Evolutionary conservation across 331 rosid species (phyloP), one percentile per base, ranked within the genome.

Genomic region (Arachis monticola): DNA sequence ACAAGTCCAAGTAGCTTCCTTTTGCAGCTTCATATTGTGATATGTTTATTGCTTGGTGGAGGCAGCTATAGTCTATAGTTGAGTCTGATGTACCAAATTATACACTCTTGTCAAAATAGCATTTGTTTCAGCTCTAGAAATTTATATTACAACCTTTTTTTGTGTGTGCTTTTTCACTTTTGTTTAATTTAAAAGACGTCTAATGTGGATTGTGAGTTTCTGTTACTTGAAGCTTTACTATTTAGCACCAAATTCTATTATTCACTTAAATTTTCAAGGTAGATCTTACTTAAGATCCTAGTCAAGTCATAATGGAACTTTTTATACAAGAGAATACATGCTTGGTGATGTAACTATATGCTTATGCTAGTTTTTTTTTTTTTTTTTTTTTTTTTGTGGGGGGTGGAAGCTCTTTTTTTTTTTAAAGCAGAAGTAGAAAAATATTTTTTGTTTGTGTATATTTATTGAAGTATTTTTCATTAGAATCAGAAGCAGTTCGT

Each of bases 1-100:
- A 40, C 84, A 90, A 95, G 88, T 84, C 87, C 2, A 12, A 92
- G 87, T 95, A 92, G 85, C 8, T 14, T 47, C 31, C 13, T n/a
- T 8, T 72, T 12, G 52, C 41, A 0, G 27, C 76, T 64, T 61
- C 70, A 11, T 70, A 3, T 17, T 77, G 9, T 57, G 45, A 53
- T 77, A 53, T 77, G 55, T 12, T 64, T 50, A 67, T 22, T 63
- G 48, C 27, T 64, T 67, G 40, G 8, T 58, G 38, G 77, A 79
- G 38, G 42, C 40, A 9, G 9, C n/a, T 72, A 35, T 50, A 75
- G 81, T 38, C 57, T 14, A 35, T 60, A 11, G 62, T 80, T 70
- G 59, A 73, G 79, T 69, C 79, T 45, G 52, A 52, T 59, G 75
- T 72, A 47, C 74, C 69, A 60, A 59, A 60, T 64, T 67, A 45